A percentile compares a stretch with the other conserved stretches of the same genome.
Conservation (phyloP, 345 rosid genomes). For the Sonneratia alba region DNA sequence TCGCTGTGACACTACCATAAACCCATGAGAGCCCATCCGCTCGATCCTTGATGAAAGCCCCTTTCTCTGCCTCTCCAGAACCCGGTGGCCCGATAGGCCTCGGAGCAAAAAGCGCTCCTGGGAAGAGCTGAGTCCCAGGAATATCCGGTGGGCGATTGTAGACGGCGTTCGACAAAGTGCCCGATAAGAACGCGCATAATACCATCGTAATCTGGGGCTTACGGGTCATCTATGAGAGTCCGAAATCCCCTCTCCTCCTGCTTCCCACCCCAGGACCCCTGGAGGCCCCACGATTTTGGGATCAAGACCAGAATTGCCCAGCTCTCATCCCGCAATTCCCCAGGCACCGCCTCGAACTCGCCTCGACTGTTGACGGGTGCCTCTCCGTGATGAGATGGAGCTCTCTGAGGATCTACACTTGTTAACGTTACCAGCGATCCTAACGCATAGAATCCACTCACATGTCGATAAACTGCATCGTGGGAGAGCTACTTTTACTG, state of each 20-base stretch:
- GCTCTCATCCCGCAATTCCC: slow-evolving; percentile 18
- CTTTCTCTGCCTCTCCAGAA: slow-evolving; percentile 14
- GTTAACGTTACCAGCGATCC: slow-evolving; percentile 69
- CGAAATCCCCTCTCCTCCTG: slow-evolving; percentile 34
- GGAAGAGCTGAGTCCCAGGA: slow-evolving; percentile 8
- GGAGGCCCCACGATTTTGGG: slow-evolving; percentile 39
- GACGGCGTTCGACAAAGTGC: slow-evolving; percentile 21
- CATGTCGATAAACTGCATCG: slow-evolving; percentile 61
- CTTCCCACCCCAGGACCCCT: slow-evolving; percentile 11
- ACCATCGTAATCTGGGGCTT: slow-evolving; percentile 42
- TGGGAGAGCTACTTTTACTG: slow-evolving; percentile 27
- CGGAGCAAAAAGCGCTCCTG: background rate
- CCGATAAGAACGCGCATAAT: slow-evolving; percentile 19
- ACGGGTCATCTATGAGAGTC: slow-evolving; percentile 42
- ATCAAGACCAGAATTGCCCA: slow-evolving; percentile 31
- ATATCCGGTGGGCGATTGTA: slow-evolving; percentile 19
- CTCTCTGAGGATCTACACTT: slow-evolving; percentile 76
- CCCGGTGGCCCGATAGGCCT: background rate
- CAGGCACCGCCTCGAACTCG: slow-evolving; percentile 11
- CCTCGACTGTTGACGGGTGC: slow-evolving; percentile 11
- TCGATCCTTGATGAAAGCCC: slow-evolving; percentile 46
- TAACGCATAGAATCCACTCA: slow-evolving; percentile 72
- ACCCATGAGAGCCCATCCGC: slow-evolving; percentile 44
- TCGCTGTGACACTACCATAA: slow-evolving; percentile 34
- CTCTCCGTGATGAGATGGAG: slow-evolving; percentile 50